A percentile compares a stretch with the other conserved stretches of the same genome.
Evolutionary conservation across 345 rosid species (phyloP).

Genomic region (Rubroshorea leprosula): DNA sequence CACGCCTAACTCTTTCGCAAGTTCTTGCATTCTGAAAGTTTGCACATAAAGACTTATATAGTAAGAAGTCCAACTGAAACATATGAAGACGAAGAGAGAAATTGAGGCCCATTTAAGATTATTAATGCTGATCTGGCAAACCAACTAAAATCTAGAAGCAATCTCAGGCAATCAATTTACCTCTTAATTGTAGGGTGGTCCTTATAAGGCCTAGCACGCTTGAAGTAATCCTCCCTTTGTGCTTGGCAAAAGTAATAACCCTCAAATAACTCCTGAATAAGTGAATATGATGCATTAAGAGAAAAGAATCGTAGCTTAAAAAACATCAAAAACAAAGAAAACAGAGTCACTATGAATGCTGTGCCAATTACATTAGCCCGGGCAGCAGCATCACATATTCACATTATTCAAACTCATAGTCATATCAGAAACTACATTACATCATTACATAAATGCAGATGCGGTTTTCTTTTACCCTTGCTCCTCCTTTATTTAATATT

Average conservation of each 20-base stretch:
- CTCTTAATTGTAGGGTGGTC: constrained; percentile 73
- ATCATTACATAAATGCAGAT: too few relatives aligned
- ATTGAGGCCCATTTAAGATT: constrained; percentile 1
- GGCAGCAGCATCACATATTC: too few relatives aligned
- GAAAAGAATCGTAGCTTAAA: constrained; percentile 5
- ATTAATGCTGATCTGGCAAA: constrained; percentile 4
- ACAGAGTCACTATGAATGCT: not conserved
- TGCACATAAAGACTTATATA: not conserved
- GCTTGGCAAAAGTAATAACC: constrained; percentile 98
- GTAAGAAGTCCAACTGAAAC: constrained; percentile 1
- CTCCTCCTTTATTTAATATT: too few relatives aligned
- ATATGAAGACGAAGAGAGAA: constrained; percentile 9
- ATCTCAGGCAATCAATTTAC: constrained; percentile 24
- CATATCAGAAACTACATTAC: too few relatives aligned
- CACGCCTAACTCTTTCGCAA: constrained; percentile 79
- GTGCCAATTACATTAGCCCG: too few relatives aligned
- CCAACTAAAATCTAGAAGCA: constrained; percentile 4
- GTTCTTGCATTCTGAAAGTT: constrained; percentile 70
- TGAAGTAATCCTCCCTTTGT: constrained; percentile 78
- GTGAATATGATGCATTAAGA: constrained; percentile 19
- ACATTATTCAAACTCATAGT: too few relatives aligned
- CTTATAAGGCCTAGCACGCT: constrained; percentile 76
- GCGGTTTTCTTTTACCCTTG: too few relatives aligned
- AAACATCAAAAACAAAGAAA: not conserved
- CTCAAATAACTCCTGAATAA: constrained; percentile 79